Evolutionary conservation across 305 asterid genomes (phyloP).

Genomic region (Solanum chacoense): DNA sequence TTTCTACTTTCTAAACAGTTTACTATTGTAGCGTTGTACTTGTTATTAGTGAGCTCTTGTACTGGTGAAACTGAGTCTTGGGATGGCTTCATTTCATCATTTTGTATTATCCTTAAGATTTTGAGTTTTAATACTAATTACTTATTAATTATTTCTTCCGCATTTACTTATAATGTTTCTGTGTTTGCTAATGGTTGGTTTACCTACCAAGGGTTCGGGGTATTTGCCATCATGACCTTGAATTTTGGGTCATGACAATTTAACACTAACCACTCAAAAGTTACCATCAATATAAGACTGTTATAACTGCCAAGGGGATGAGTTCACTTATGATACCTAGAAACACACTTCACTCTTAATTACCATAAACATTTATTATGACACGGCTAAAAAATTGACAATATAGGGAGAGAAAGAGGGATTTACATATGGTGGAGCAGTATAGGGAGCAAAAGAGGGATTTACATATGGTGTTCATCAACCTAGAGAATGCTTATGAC

Average conservation of each 20-base stretch:
- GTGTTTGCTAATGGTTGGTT: not conserved
- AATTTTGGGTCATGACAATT: not conserved
- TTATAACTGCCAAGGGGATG: not conserved
- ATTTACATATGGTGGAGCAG: not conserved
- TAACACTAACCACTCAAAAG: not conserved
- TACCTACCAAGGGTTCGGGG: not conserved
- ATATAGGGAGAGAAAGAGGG: not conserved
- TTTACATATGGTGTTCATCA: not conserved
- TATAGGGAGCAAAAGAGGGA: not conserved
- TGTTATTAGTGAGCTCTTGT: not conserved
- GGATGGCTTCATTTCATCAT: not conserved
- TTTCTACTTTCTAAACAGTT: not conserved
- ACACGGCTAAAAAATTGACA: not conserved
- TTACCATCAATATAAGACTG: not conserved
- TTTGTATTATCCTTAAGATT: not conserved
- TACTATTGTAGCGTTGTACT: not conserved
- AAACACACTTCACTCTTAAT: not conserved
- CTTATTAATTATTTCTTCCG: not conserved
- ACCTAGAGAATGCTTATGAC: not conserved
- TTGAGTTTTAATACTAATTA: not conserved
- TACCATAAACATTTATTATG: not conserved
- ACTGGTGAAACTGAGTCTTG: not conserved
- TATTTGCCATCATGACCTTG: not conserved
- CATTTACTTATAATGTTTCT: not conserved
- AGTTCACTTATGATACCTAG: not conserved